Evolutionary conservation across 352 stramenopile genomes (phyloP).

Genomic region (Phytophthora citricola): DNA sequence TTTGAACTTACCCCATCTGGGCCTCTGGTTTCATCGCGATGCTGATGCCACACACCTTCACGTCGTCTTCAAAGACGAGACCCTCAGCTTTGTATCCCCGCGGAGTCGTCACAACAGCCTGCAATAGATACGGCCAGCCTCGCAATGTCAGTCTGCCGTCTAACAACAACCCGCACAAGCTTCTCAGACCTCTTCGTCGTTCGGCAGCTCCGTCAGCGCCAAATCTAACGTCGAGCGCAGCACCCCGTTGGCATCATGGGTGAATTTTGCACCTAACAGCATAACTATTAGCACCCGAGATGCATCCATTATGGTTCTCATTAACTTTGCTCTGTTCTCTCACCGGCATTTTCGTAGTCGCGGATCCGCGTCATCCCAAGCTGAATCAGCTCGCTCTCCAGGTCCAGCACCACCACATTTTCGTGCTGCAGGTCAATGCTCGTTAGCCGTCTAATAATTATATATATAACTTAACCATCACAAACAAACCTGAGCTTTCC

Average conservation of each 20-base stretch:
- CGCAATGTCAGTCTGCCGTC: conserved; percentile 2
- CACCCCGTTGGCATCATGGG: conserved; percentile 77
- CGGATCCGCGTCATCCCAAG: conserved; percentile 83
- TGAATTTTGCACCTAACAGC: conserved; percentile 60
- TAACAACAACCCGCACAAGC: neutral
- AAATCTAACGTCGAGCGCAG: conserved; percentile 73
- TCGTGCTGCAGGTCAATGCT: conserved; percentile 59
- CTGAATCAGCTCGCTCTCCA: conserved; percentile 88
- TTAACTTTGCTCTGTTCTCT: neutral
- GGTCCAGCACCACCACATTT: conserved; percentile 85
- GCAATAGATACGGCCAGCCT: neutral
- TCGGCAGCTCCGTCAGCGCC: conserved; percentile 81
- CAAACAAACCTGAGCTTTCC: conserved; percentile 79
- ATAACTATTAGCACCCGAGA: neutral
- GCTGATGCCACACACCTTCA: conserved; percentile 80
- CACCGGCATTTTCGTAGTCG: conserved; percentile 74
- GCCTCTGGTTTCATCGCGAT: conserved; percentile 57
- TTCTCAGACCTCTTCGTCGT: conserved; percentile 70
- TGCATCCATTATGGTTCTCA: neutral
- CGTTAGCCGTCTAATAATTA: neutral
- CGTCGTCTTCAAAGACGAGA: conserved; percentile 76
- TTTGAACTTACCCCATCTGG: conserved; percentile 48
- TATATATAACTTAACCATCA: neutral
- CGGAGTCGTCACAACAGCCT: conserved; percentile 82
- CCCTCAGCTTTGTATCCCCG: conserved; percentile 76